A percentile compares a stretch with the other conserved stretches of the same genome.
Evolutionary conservation across 106 monocot species (phyloP).

Genomic region (Allium sativum): DNA sequence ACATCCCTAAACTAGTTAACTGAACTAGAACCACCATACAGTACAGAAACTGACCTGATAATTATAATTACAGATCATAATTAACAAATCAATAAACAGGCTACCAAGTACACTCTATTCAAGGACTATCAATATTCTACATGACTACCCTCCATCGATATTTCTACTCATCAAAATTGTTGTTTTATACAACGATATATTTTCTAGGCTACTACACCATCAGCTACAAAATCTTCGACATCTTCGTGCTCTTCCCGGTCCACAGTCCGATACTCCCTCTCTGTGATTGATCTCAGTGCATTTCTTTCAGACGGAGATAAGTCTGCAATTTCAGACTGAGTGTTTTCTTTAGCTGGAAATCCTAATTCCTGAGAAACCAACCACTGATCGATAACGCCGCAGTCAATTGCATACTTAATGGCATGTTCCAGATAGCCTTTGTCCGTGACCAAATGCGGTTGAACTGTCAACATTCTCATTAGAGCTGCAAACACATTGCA

Average conservation of each 20-base stretch:
- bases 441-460: slow-evolving; percentile 58
- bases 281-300: slow-evolving; percentile 31
- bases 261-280: slow-evolving; percentile 53
- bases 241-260: slow-evolving; percentile 6
- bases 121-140: background rate
- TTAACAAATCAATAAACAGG: too few species aligned
- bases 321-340: slow-evolving; percentile 1
- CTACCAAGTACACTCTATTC: background rate
- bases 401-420: slow-evolving; percentile 69
- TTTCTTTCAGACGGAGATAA: background rate
- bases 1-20: too few species aligned
- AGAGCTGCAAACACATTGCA: slow-evolving; percentile 39
- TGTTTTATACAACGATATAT: background rate
- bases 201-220: background rate
- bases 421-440: slow-evolving; percentile 56
- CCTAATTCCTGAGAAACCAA: slow-evolving; percentile 31
- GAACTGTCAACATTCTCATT: slow-evolving; percentile 75
- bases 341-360: slow-evolving; percentile 42
- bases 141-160: background rate
- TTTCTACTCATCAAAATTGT: background rate
- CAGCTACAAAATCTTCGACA: slow-evolving; percentile 8
- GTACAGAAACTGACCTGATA: too few species aligned
- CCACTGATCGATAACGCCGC: slow-evolving; percentile 76
- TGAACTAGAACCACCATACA: too few species aligned
- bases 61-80: too few species aligned